These are phyloP conservation scores for Marchantia polymorpha DNA, from an alignment of 225 moss, liverwort and hornwort genomes.

Conservation along the genomic window DNA sequence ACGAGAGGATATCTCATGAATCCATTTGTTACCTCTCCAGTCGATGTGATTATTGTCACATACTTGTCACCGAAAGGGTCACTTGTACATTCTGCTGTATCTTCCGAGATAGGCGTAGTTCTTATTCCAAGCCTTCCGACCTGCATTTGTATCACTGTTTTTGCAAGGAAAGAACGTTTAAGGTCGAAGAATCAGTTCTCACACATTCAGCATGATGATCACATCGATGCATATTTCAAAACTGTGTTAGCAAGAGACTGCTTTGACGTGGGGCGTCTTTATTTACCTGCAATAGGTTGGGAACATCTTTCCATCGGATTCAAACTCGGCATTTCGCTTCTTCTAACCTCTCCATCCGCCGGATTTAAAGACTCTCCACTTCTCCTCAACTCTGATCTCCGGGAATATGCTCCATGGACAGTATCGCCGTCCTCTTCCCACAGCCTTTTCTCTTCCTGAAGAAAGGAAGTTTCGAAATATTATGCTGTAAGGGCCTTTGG, in stretches of 20 bases:
- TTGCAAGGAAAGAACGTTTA: background rate
- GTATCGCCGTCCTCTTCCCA: conserved; percentile 33
- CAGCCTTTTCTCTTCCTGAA: conserved; percentile 28
- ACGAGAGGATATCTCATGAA: too few relatives aligned
- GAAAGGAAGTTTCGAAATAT: background rate
- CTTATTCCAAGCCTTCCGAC: conserved; percentile 19
- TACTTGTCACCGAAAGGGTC: background rate
- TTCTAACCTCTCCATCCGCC: background rate
- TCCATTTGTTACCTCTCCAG: conserved; percentile 32
- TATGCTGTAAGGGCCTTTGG: background rate
- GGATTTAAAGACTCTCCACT: background rate
- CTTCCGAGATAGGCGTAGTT: background rate
- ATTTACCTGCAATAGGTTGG: conserved; percentile 19
- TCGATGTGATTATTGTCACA: conserved; percentile 24
- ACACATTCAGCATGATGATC: background rate
- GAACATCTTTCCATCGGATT: conserved; percentile 6
- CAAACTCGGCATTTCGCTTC: conserved; percentile 27
- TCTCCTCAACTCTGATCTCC: conserved; percentile 16
- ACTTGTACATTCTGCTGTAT: background rate
- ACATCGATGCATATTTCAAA: background rate
- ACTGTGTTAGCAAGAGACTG: background rate
- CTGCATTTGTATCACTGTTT: conserved; percentile 27
- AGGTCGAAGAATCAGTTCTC: too few relatives aligned
- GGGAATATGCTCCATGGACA: background rate
- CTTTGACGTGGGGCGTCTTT: background rate